phyloP scores from a whole-genome alignment of 2,329 filamentous ascomycete species.

The Claviceps fusiformis region DNA sequence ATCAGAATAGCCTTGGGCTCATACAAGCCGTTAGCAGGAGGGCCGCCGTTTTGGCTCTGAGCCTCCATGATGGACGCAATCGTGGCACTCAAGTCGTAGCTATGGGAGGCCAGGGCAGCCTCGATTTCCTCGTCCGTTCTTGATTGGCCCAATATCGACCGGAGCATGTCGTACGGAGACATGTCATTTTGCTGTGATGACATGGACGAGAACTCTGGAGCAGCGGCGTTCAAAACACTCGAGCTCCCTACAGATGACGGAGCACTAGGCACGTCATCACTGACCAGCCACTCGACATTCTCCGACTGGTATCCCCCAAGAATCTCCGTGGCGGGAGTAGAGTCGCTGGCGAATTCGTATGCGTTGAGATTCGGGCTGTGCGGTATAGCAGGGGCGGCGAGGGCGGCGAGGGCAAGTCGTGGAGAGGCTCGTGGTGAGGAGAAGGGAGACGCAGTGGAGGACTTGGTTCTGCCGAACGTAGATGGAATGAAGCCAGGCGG shows the following conservation, averaged over 20 bases:
- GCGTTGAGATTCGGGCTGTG: conserved; percentile 90
- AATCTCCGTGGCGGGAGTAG: conserved; percentile 66
- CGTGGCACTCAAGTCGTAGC: conserved; percentile 86
- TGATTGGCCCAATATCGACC: conserved; percentile 81
- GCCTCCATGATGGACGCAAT: conserved; percentile 78
- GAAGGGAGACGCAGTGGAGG: conserved; percentile 75
- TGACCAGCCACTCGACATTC: conserved; percentile 94
- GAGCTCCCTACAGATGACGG: conserved; percentile 59
- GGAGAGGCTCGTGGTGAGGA: conserved; percentile 88
- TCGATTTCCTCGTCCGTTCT: conserved; percentile 92
- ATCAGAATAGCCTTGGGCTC: conserved; percentile 62
- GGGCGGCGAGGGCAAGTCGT: conserved; percentile 76
- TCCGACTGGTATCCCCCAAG: conserved; percentile 87
- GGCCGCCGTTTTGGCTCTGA: conserved; percentile 27
- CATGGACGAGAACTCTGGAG: conserved; percentile 58
- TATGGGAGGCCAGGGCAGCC: conserved; percentile 72
- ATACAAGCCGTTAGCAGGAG: conserved; percentile 23
- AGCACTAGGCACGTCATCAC: conserved; percentile 69
- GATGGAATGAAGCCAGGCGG: conserved; percentile 73
- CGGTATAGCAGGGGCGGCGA: conserved; percentile 51
- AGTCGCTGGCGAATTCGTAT: conserved; percentile 82
- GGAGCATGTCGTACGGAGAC: conserved; percentile 95
- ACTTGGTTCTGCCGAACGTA: conserved; percentile 60
- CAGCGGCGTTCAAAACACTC: conserved; percentile 62
- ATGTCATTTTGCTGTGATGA: conserved; percentile 66